Evolutionary conservation across 2,329 filamentous ascomycete genomes (phyloP), one percentile per base, ranked within the genome.

Genomic region (Aspergillus fumigatiaffinis): DNA sequence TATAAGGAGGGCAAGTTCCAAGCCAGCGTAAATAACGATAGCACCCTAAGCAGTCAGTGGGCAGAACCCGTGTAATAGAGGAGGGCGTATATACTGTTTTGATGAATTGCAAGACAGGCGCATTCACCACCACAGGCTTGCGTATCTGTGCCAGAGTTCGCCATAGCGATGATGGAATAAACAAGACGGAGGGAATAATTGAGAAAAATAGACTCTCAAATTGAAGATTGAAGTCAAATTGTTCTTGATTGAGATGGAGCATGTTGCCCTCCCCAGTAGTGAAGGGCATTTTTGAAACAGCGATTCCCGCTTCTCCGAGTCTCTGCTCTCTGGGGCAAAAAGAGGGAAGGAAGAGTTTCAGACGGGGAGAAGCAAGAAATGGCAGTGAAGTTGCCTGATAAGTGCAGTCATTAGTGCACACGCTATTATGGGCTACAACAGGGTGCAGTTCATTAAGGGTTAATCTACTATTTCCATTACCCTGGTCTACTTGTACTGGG

Each of bases 121-220:
- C 71, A 55, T 72, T 61, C 26, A 73, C 68, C 32, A 73, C 61
- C 2, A 53, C 64, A 5, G 71, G 71, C 59, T 70, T 73, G 41
- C 65, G 63, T 38, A 57, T 58, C 52, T 66, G 68, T 8, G 59
- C 68, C 44, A 65, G 17, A 9, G 64, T 64, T 17, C 68, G 66
- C 67, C 68, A 71, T 68, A 66, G 57, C 41, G 69, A 67, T 35
- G 54, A 46, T 17, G 46, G 23, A 35, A 61, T 55, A 35, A 61
- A 59, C n/a, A 61, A 35, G 25, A 23, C 42, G 2, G 52, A 58
- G 10, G 58, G 57, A 23, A 60, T 50, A 14, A 62, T 62, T n/a
- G 53, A 60, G 60, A 60, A 62, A 26, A 62, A 62, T 1, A 58
- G 51, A 3, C 50, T 50, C 52, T 62, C 60, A 25, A 60, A 62